Base-by-base conservation (phyloP, 2,329 filamentous ascomycete species). In the Daldinia eschscholtzii region DNA sequence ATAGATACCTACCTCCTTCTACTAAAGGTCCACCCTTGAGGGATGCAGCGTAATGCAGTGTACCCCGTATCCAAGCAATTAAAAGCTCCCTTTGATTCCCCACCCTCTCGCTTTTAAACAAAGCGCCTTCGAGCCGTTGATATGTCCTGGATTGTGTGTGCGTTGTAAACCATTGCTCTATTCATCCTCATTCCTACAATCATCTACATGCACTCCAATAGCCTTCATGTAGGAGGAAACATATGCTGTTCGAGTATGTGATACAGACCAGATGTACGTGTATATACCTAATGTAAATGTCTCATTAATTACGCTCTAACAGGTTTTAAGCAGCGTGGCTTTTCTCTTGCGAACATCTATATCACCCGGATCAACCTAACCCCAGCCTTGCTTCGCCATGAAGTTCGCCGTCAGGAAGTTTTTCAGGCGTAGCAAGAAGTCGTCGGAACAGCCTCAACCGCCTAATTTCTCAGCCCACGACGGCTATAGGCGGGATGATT, bases 341-440 rank as follows among this genome's bases (percentile, higher is more conserved):
- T 37, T 37, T 55, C 33, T n/a, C 52, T 55, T 55, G 52, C 52
- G 18, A 23, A 26, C 18, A 37, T 55, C 33, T 9, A n/a, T 37
- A 52, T 37, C 33, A 23, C 33, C n/a, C n/a, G n/a, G n/a, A n/a
- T n/a, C n/a, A n/a, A n/a, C n/a, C 35, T 23, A 12, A 28, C 37
- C 39, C 30, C 18, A 33, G 30, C 20, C 37, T 42, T 18, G 26
- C 44, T 53, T 44, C 67, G 73, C 48, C 39, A 78, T 78, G 76
- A 78, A 77, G 33, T 76, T 74, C 61, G 61, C 70, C 37, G 64
- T 72, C 23, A 77, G 75, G 72, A 79, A 76, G 69, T 75, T 79
- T 70, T 79, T 79, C 59, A 74, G 77, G 18, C 76, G 77, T 57
- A 78, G 76, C 67, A 78, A 77, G 72, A 79, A 77, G 70, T 68